Evolutionary conservation across 139 green algal species (phyloP), one percentile per base, ranked within the genome.

Genomic region (Closterium sp.): DNA sequence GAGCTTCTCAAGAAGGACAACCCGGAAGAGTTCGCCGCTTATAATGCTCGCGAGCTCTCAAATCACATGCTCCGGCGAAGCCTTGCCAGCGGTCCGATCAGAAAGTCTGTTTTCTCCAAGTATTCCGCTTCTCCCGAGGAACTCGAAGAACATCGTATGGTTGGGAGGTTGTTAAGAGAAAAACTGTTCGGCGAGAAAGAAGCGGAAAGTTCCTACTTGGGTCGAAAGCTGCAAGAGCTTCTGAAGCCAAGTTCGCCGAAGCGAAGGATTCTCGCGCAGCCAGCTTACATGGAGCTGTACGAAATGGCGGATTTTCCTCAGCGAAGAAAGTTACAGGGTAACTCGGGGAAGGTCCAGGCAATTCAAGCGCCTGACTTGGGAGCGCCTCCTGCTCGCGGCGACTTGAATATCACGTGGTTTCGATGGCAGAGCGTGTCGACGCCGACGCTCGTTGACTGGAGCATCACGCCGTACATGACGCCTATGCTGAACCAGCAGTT

Each of bases 401-500:
- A 79, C 62, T 19, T 79, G 62, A 79, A 79, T 24, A 4, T 79
- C 17, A 27, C 62, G 13, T 79, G 34, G 31, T 34, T 19, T 30
- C 91, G 85, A 34, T 86, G 85, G 89, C 89, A 92, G 45, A 85
- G 89, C 34, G 90, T 94, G 3, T 32, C 62, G 31, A 90, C 97
- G 4, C 96, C 97, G 4, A 42, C 94, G 10, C 32, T 79, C 5
- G 90, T 98, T 2, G 97, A 99, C 95, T 99, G 98, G 97, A 86
- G 96, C 9, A 87, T 95, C 22, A 88, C 96, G 62, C 94, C 92
- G 27, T 97, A 96, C 4, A 97, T 99, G 0, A 97, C 97, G 7
- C 73, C 91, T 89, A 97, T 99, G 4, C 98, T 99, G 95, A 99
- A 99, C 95, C 98, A 99, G 91, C 86, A 86, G 30, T 50, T 29